Conservation (phyloP, 2,329 filamentous ascomycete genomes). For the Neoascochyta sp. region DNA sequence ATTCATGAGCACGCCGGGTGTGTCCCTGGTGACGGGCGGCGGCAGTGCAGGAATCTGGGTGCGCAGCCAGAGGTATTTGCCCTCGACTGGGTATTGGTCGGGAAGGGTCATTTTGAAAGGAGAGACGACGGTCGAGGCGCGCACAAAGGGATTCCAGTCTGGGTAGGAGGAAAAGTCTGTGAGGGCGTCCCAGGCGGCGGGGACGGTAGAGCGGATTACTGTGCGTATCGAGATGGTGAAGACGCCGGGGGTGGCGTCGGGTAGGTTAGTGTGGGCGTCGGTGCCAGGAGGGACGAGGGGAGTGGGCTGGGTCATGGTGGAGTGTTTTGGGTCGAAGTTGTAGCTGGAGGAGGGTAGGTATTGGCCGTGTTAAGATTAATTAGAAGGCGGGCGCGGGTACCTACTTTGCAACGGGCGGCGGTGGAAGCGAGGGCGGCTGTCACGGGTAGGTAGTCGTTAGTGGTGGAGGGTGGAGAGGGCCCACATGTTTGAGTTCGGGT, state of each 20-base stretch:
- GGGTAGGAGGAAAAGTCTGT: constrained; percentile 26
- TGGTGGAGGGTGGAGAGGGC: no score
- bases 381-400: no score
- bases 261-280: constrained; percentile 24
- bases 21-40: constrained; percentile 23
- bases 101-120: constrained; percentile 17
- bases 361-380: no score
- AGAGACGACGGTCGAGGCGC: constrained; percentile 20
- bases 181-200: constrained; percentile 25
- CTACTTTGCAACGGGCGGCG: no score
- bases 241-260: constrained; percentile 20
- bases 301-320: no score
- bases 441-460: no score
- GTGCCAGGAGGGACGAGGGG: no score
- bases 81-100: constrained; percentile 24
- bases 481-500: no score
- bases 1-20: constrained; percentile 20
- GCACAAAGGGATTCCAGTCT: constrained; percentile 34
- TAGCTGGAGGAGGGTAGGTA: no score
- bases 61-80: constrained; percentile 20
- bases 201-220: constrained; percentile 20
- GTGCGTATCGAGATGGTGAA: constrained; percentile 27
- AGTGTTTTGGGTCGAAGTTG: no score
- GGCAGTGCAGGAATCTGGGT: constrained; percentile 30
- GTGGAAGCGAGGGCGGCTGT: no score